Evolutionary conservation across 768 basidiomycete species (phyloP).

Genomic region (Sporobolomyces pararoseus): DNA sequence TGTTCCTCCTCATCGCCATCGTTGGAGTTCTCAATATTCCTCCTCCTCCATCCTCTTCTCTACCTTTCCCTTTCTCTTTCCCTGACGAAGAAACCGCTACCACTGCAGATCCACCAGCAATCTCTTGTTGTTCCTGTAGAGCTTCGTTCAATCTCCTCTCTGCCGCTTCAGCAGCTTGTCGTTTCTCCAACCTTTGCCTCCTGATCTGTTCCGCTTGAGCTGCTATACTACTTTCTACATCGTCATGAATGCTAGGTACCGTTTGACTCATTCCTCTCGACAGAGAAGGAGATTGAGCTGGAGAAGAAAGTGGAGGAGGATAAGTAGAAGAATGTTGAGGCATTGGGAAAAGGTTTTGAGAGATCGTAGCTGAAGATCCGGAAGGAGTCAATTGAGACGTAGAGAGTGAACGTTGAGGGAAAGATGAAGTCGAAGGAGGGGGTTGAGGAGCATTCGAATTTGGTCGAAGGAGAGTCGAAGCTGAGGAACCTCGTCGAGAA

Average conservation of each 20-base stretch:
- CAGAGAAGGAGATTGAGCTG: neutral
- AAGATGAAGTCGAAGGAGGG: neutral
- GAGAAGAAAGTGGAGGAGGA: constrained; percentile 2
- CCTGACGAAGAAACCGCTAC: constrained; percentile 40
- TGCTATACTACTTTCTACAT: constrained; percentile 59
- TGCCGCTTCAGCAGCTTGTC: constrained; percentile 51
- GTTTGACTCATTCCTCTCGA: neutral
- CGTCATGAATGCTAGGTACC: constrained; percentile 57
- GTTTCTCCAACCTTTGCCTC: constrained; percentile 68
- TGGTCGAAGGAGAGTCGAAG: constrained; percentile 5
- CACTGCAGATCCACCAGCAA: too few species aligned
- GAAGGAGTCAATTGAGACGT: constrained; percentile 2
- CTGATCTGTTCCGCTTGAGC: constrained; percentile 84
- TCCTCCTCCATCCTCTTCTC: constrained; percentile 2
- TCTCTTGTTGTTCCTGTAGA: too few species aligned
- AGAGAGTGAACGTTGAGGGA: neutral
- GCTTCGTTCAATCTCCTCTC: constrained; percentile 9
- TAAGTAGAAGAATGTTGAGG: constrained; percentile 3
- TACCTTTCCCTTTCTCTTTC: neutral
- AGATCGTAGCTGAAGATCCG: neutral
- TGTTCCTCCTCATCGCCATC: too few species aligned
- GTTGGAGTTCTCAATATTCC: neutral
- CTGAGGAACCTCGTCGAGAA: neutral
- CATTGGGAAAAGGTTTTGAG: neutral
- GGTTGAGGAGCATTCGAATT: neutral